These are phyloP conservation scores for Ceratobasidium sp. DNA, from an alignment of 1,284 basidiomycete genomes.

Conservation along the genomic window DNA sequence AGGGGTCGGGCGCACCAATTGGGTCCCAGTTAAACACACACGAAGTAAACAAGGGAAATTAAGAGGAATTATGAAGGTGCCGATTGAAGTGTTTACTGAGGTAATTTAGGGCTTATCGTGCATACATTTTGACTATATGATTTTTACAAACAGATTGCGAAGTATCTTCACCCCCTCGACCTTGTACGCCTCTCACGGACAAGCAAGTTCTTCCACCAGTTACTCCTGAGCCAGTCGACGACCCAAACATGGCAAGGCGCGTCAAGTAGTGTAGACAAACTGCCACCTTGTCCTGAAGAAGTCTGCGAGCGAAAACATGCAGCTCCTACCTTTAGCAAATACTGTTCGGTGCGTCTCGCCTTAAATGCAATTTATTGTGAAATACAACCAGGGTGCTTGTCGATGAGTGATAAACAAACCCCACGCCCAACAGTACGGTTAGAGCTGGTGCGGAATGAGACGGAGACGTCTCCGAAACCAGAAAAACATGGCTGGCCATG, in stretches of 20 bases:
- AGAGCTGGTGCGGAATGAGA: no score
- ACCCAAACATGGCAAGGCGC: conserved; percentile 29
- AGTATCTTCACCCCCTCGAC: conserved; percentile 30
- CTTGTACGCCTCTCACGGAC: conserved; percentile 30
- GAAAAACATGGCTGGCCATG: no score
- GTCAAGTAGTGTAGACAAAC: neutral
- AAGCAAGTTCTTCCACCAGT: conserved; percentile 21
- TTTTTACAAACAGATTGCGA: neutral
- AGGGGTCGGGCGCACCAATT: neutral
- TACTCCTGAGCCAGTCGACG: conserved; percentile 33
- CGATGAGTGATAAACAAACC: conserved; percentile 13
- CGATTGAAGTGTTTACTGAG: conserved; percentile 14
- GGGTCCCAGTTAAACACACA: neutral
- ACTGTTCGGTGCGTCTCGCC: conserved; percentile 33
- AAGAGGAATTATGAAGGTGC: conserved; percentile 11
- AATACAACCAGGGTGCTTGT: no score
- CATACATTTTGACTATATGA: neutral
- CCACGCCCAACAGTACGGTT: no score
- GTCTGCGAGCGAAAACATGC: conserved; percentile 39
- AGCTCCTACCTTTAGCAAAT: conserved; percentile 19
- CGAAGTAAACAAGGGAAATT: conserved; percentile 1
- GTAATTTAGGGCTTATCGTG: neutral
- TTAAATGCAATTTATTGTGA: neutral
- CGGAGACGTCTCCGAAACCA: no score
- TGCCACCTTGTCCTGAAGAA: conserved; percentile 36